Conservation (phyloP, 169 alveolate genomes). For the Cryptosporidium ryanae region DNA sequence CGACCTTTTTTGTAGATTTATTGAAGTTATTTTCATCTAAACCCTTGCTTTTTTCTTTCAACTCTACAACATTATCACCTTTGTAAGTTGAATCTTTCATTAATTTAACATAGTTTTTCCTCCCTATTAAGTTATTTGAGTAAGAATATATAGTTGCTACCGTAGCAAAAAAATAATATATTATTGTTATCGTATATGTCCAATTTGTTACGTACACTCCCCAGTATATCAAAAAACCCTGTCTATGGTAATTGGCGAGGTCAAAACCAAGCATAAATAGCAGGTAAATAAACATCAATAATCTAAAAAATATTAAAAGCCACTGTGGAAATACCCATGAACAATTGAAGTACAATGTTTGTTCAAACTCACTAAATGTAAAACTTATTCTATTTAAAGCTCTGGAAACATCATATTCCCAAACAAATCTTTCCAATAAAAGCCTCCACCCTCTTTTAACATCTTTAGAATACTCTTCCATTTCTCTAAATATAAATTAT, state of each 20-base stretch:
- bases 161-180: conserved; percentile 56
- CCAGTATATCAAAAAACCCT: conserved; percentile 42
- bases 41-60: neutral
- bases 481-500: neutral
- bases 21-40: neutral
- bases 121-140: conserved; percentile 49
- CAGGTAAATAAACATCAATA: conserved; percentile 15
- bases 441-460: conserved; percentile 32
- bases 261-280: conserved; percentile 56
- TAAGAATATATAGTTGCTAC: conserved; percentile 49
- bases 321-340: conserved; percentile 74
- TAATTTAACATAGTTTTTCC: conserved; percentile 30
- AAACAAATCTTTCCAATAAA: conserved; percentile 22
- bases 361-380: conserved; percentile 61
- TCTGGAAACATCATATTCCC: conserved; percentile 50
- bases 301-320: conserved; percentile 38
- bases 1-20: neutral
- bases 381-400: conserved; percentile 44
- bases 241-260: conserved; percentile 23
- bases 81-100: neutral
- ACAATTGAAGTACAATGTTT: conserved; percentile 41
- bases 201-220: conserved; percentile 72
- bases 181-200: conserved; percentile 59
- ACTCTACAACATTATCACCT: neutral
- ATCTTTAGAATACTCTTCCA: conserved; percentile 5